Base-by-base conservation (phyloP, 2,329 filamentous ascomycete species). In the Clarireedia sp. region DNA sequence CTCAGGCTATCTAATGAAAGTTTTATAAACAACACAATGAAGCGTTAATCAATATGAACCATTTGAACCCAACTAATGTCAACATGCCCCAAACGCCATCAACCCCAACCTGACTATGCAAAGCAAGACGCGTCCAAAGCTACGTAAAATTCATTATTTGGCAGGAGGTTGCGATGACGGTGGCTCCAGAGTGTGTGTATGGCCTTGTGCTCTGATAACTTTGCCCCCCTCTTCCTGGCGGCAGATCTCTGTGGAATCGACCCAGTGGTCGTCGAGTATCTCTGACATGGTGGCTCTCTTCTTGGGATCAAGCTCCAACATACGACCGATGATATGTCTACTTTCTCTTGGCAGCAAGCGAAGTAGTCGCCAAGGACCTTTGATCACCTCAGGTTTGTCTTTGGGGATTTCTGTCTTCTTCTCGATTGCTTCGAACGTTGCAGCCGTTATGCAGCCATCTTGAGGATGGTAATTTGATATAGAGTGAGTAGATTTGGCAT, bases 351-450 rank as follows among this genome's bases (percentile, higher is more conserved):
- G 94, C 9, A 99, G 76, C 37, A 97, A 76, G 43, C 94, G 83
- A 29, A 99, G 75, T 44, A 99, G 80, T 47, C 94, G 82, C 87
- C 92, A 95, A 2, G 94, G 94, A 0, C 94, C 94, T 66, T 90
- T 89, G 63, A 99, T 95, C 0, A 90, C 82, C 68, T 91, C 87
- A 7, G 67, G 59, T 46, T 66, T 86, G 21, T 45, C 41, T 66
- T 81, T 83, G 36, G 82, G 80, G 1, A 63, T 66, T n/a, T 65
- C 59, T 17, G 60, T 24, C 24, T 44, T 23, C 21, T 51, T 55
- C 47, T 45, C 49, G 5, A 45, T 45, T 9, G 41, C 41, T 12
- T 45, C 41, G 41, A 45, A 21, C 2, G 17, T 23, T 12, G 41
- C 41, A 45, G 41, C 41, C 41, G 41, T 45, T 8, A 45, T 45